Evolutionary conservation across 192 early-diverging fungal species (phyloP).

Genomic region (Coemansia sp.): DNA sequence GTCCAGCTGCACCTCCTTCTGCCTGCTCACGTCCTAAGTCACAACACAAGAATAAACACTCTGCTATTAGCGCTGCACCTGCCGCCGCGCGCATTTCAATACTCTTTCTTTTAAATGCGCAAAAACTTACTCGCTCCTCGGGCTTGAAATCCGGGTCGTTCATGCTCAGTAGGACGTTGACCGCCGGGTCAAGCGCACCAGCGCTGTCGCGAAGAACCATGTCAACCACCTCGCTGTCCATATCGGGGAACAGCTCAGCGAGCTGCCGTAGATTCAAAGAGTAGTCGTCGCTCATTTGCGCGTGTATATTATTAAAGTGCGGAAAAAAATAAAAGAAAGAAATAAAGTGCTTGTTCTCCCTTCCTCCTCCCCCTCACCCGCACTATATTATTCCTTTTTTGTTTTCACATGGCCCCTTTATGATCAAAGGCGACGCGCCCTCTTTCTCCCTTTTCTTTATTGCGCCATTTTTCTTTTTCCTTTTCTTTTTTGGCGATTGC

Average conservation of each 20-base stretch:
- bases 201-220: slow-evolving; percentile 20
- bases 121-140: slow-evolving; percentile 9
- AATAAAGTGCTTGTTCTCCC: background rate
- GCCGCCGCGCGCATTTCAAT: background rate
- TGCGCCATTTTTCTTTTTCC: too few species aligned
- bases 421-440: too few species aligned
- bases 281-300: slow-evolving; percentile 31
- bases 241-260: slow-evolving; percentile 38
- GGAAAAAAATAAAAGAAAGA: slow-evolving; percentile 6
- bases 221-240: slow-evolving; percentile 37
- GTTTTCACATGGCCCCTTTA: too few species aligned
- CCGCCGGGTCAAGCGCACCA: slow-evolving; percentile 15
- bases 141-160: slow-evolving; percentile 42
- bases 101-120: background rate
- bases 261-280: slow-evolving; percentile 17
- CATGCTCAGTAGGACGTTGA: slow-evolving; percentile 31
- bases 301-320: background rate
- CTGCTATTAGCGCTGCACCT: too few species aligned
- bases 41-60: background rate
- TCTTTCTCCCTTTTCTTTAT: too few species aligned
- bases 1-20: slow-evolving; percentile 15
- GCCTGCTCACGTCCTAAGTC: slow-evolving; percentile 1
- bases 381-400: background rate
- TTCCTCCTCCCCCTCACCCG: too few species aligned
- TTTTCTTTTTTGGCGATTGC: too few species aligned